Evolutionary conservation across 2,329 filamentous ascomycete species (phyloP).

Genomic region (Ophiostoma novo-ulmi): DNA sequence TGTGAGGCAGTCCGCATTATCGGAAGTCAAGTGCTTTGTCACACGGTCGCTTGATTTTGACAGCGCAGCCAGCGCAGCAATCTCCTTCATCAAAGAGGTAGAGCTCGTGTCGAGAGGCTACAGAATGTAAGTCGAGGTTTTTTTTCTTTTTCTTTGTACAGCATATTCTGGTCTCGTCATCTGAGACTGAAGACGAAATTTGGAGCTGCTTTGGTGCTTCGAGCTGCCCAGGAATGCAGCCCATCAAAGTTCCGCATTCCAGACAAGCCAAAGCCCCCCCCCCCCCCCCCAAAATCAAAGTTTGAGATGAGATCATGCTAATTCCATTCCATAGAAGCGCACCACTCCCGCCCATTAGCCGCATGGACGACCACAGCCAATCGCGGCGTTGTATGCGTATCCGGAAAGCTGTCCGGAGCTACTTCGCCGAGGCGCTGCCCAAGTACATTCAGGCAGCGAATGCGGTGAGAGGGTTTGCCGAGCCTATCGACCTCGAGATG

Average conservation of each 20-base stretch:
- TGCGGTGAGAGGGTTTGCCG: constrained; percentile 65
- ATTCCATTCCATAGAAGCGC: constrained; percentile 57
- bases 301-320: not conserved
- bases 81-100: constrained; percentile 88
- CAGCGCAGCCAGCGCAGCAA: constrained; percentile 65
- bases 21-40: constrained; percentile 63
- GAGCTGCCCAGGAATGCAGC: not conserved
- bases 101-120: constrained; percentile 90
- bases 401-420: constrained; percentile 66
- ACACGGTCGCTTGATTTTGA: constrained; percentile 76
- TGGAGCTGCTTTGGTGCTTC: not conserved
- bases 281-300: not conserved
- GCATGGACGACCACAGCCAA: constrained; percentile 78
- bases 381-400: constrained; percentile 73
- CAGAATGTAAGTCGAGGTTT: constrained; percentile 56
- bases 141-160: constrained; percentile 2
- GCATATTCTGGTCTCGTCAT: not conserved
- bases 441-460: constrained; percentile 66
- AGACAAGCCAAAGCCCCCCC: not conserved
- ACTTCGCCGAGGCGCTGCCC: constrained; percentile 64
- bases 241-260: not conserved
- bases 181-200: constrained; percentile 5
- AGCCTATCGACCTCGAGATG: constrained; percentile 78
- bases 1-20: constrained; percentile 67
- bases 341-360: constrained; percentile 84